Evolutionary conservation across 2,329 filamentous ascomycete genomes (phyloP).

Genomic region (Trichoderma breve): DNA sequence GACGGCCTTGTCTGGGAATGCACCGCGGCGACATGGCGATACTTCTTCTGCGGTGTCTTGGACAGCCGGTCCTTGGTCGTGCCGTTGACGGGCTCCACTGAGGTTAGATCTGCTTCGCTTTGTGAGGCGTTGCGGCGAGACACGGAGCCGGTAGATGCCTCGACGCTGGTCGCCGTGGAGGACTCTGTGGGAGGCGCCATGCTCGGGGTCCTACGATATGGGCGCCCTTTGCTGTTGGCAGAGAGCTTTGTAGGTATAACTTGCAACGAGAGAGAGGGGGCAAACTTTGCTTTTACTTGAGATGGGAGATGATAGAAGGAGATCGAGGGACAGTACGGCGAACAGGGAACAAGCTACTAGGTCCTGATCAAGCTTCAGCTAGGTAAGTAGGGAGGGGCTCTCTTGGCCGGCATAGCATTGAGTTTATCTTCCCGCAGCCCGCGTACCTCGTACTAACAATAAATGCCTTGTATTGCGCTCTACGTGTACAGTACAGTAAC

Average conservation of each 20-base stretch:
- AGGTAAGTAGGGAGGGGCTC: constrained; percentile 7
- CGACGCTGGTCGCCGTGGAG: constrained; percentile 39
- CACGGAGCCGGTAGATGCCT: constrained; percentile 31
- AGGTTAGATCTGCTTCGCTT: constrained; percentile 28
- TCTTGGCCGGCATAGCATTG: constrained; percentile 3
- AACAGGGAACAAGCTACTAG: neutral
- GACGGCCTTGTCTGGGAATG: constrained; percentile 72
- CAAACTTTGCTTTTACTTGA: neutral
- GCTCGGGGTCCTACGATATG: neutral
- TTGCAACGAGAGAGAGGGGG: neutral
- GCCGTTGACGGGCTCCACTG: constrained; percentile 27
- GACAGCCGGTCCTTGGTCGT: constrained; percentile 26
- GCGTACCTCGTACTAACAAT: neutral
- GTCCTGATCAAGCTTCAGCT: constrained; percentile 6
- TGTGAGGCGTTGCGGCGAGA: constrained; percentile 26
- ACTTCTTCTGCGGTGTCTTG: constrained; percentile 55
- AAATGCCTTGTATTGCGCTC: neutral
- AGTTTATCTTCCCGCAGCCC: neutral
- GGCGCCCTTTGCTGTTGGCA: neutral
- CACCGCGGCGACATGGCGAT: constrained; percentile 87
- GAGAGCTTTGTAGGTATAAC: neutral
- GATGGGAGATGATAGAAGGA: neutral
- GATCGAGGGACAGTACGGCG: neutral
- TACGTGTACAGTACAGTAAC: neutral
- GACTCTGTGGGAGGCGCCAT: constrained; percentile 38